These are phyloP conservation scores for Trichoderma sp. DNA, from an alignment of 2,329 filamentous ascomycete genomes.

Conservation along the genomic window DNA sequence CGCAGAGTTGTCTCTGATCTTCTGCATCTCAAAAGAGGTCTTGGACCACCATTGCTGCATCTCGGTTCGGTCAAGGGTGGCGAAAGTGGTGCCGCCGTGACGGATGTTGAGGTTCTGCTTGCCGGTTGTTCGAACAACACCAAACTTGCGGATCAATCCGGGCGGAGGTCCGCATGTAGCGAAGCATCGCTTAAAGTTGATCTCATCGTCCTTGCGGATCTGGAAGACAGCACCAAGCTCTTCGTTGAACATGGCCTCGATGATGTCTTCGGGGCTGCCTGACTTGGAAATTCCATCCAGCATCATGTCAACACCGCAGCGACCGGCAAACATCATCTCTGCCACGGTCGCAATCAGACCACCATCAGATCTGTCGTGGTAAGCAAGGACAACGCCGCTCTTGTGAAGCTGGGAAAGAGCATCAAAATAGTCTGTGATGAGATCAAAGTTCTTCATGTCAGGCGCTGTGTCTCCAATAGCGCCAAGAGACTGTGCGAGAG, in stretches of 20 bases:
- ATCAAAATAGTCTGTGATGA: constrained; percentile 89
- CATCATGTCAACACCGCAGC: constrained; percentile 84
- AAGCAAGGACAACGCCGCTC: constrained; percentile 74
- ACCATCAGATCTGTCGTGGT: constrained; percentile 93
- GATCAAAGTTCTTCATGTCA: constrained; percentile 79
- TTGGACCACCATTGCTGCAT: constrained; percentile 88
- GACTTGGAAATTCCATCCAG: constrained; percentile 73
- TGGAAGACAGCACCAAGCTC: constrained; percentile 97
- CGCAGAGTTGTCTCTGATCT: constrained; percentile 81
- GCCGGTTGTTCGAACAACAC: constrained; percentile 67
- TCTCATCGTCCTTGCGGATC: constrained; percentile 81
- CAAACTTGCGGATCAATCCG: constrained; percentile 82
- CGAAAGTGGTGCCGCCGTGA: constrained; percentile 69
- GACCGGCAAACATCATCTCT: constrained; percentile 98
- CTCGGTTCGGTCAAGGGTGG: constrained; percentile 68
- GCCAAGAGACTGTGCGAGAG: constrained; percentile 85
- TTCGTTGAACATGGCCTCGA: constrained; percentile 90
- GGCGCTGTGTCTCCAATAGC: constrained; percentile 84
- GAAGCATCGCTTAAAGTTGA: constrained; percentile 85
- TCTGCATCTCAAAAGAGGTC: constrained; percentile 91
- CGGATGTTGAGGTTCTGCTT: constrained; percentile 80
- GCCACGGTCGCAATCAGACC: constrained; percentile 87
- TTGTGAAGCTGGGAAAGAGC: constrained; percentile 70
- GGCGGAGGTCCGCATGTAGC: constrained; percentile 84
- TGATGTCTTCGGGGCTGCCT: constrained; percentile 63